Percentiles rank a stretch among this genome's conserved stretches.
These are phyloP conservation scores for Tetrapisispora fleetii DNA, from an alignment of 805 yeast species.

Conservation along the genomic window DNA sequence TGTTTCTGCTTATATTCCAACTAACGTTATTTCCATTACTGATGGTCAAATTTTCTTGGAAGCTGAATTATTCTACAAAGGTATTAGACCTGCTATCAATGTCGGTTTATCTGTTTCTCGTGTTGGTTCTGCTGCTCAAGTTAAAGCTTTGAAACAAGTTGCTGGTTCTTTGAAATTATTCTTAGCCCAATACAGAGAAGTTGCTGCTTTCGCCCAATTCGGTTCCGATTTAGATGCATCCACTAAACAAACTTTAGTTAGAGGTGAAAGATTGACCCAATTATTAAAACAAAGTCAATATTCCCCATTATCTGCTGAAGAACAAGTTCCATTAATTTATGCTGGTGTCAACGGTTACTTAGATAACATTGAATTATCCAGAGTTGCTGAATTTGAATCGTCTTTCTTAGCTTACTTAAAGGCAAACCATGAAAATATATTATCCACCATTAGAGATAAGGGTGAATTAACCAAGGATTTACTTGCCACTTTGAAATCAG, in stretches of 20 bases:
- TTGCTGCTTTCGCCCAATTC: slow-evolving; percentile 99
- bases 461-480: slow-evolving; percentile 87
- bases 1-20: slow-evolving; percentile 96
- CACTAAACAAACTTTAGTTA: slow-evolving; percentile 94
- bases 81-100: slow-evolving; percentile 99
- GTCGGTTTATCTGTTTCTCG: slow-evolving; percentile 99
- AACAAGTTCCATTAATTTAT: slow-evolving; percentile 95
- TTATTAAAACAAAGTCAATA: slow-evolving; percentile 96
- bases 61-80: slow-evolving; percentile 99
- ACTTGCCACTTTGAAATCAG: slow-evolving; percentile 78
- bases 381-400: slow-evolving; percentile 84
- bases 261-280: slow-evolving; percentile 99
- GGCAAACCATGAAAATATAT: slow-evolving; percentile 77
- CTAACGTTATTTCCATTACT: slow-evolving; percentile 94
- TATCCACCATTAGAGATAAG: slow-evolving; percentile 72
- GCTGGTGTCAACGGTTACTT: slow-evolving; percentile 99
- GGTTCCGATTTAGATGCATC: slow-evolving; percentile 99
- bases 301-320: slow-evolving; percentile 95
- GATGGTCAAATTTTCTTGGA: slow-evolving; percentile 98
- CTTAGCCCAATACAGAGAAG: slow-evolving; percentile 99
- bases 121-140: slow-evolving; percentile 99
- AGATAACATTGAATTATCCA: slow-evolving; percentile 74
- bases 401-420: slow-evolving; percentile 87
- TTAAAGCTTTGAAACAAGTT: slow-evolving; percentile 99
- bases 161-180: slow-evolving; percentile 99